Percentiles rank a stretch among this genome's conserved stretches.
Conservation (phyloP, 305 asterid genomes). For the Fraxinus xanthoxyloides region DNA sequence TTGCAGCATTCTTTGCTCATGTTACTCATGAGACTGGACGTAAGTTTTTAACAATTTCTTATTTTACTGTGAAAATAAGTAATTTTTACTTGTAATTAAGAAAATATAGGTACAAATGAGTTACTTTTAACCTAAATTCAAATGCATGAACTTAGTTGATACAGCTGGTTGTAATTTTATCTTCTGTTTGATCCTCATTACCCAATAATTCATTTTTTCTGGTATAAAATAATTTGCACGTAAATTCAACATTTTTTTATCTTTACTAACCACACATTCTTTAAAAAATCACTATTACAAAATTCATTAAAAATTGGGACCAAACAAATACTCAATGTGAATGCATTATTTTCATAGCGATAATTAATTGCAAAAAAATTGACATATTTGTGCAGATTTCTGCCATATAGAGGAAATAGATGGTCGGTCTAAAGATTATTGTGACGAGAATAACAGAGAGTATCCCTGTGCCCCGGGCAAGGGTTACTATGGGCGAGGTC, state of each 20-base stretch:
- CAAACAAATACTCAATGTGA: no score
- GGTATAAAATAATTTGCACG: no score
- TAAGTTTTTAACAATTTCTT: constrained; percentile 8
- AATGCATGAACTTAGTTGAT: neutral
- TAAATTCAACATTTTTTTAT: no score
- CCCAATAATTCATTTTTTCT: no score
- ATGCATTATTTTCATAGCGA: no score
- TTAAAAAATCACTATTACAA: no score
- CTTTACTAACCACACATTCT: no score
- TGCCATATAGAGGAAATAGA: constrained; percentile 25
- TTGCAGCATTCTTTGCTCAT: constrained; percentile 43
- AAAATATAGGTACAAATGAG: neutral
- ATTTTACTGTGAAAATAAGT: neutral
- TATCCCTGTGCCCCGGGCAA: constrained; percentile 25
- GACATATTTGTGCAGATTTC: constrained; percentile 6
- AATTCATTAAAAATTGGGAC: no score
- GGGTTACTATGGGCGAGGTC: constrained; percentile 42
- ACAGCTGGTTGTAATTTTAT: neutral
- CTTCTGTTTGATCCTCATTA: no score
- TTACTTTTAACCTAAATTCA: neutral
- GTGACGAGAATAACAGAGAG: constrained; percentile 20
- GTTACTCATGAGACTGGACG: constrained; percentile 42
- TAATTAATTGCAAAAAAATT: neutral
- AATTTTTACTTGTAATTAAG: neutral
- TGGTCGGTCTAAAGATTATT: constrained; percentile 20